phyloP scores from a whole-genome alignment of 768 basidiomycete genomes.

The Fibroporia radiculosa region DNA sequence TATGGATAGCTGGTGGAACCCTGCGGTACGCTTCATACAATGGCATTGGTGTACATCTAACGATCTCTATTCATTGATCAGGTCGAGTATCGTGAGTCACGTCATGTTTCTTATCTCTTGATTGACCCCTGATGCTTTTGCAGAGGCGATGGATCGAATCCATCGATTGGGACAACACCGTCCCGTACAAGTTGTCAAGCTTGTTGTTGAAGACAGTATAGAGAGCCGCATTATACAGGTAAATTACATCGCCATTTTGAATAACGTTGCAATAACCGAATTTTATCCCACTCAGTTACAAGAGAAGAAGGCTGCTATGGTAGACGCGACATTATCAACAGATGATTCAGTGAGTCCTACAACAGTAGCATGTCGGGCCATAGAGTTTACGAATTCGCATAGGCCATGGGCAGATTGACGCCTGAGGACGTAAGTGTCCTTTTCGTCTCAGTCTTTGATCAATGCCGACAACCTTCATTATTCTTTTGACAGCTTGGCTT shows the following conservation, averaged over 20 bases:
- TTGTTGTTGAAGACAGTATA: conserved; percentile 94
- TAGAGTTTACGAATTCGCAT: conserved; percentile 9
- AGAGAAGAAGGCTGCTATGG: conserved; percentile 96
- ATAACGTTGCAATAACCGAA: not conserved
- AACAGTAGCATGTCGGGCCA: not conserved
- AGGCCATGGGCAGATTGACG: conserved; percentile 92
- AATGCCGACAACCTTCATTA: not conserved
- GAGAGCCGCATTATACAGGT: conserved; percentile 92
- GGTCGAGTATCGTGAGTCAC: conserved; percentile 72
- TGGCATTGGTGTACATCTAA: too few relatives aligned
- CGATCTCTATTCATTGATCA: conserved; percentile 12
- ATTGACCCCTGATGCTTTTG: conserved; percentile 3
- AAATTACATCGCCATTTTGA: too few relatives aligned
- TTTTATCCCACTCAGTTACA: conserved; percentile 47
- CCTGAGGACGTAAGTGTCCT: conserved; percentile 51
- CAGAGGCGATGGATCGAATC: conserved; percentile 97
- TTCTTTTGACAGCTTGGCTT: conserved; percentile 38
- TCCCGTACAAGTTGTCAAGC: conserved; percentile 88
- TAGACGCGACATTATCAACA: conserved; percentile 76
- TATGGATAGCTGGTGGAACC: conserved; percentile 99
- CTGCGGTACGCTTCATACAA: conserved; percentile 45
- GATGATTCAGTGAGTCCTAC: conserved; percentile 60
- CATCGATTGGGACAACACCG: conserved; percentile 93
- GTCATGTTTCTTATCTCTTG: not conserved
- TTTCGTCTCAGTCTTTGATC: not conserved